Evolutionary conservation across 306 rosid species (phyloP), one percentile per base, ranked within the genome.

Genomic region (Sphenostylis stenocarpa): DNA sequence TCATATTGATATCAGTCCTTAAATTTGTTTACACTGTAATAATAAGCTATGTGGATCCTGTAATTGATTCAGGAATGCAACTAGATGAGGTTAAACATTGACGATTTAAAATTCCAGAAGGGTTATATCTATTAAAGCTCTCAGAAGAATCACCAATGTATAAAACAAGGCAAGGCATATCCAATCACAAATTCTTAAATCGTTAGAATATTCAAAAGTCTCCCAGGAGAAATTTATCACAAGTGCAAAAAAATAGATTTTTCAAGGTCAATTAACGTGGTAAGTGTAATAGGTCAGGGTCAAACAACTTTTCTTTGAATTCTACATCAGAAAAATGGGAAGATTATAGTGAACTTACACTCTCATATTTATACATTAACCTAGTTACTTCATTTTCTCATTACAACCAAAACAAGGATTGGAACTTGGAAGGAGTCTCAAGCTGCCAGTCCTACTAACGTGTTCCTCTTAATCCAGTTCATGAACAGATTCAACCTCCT

Each of bases 401-500:
- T 70, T 62, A 62, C 20, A 76, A 69, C 81, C 86, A 75, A 33
- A 81, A 78, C 66, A 14, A 28, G 12, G 47, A 49, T 52, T 3
- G 48, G 36, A 53, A 28, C 31, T 52, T 3, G 48, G 36, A 53
- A 28, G 1, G 63, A 44, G 51, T 72, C 72, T 73, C 69, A 57
- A 65, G 24, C 60, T 45, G 61, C 58, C 33, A 67, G 45, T 68
- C 33, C 15, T 51, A 58, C 17, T 57, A 52, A 16, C 9, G 43
- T 76, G 71, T 67, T 67, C 58, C 67, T 53, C 82, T 48, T 67
- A 88, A n/a, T 91, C 93, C 57, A 86, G 79, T 71, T 88, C 87
- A 38, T 49, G 61, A 61, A 28, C 58, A 56, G 88, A 86, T 43
- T 87, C 85, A 70, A 85, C 91, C 81, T 86, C 98, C 83, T 94